Conservation (phyloP, 2,329 filamentous ascomycete genomes). For the Pezicula neosporulosa region DNA sequence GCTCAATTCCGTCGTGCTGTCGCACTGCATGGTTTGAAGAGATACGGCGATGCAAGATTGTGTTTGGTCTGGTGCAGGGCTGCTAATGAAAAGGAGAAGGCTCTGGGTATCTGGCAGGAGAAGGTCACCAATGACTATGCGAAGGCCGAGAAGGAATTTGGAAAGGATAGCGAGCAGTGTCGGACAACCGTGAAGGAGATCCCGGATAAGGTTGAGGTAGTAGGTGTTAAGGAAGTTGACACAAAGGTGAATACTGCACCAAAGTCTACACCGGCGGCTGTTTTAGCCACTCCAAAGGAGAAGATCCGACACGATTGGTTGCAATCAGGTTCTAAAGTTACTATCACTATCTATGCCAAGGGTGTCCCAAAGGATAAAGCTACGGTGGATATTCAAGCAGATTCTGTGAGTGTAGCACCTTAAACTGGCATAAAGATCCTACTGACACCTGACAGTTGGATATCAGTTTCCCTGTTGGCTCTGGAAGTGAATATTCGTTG, state of each 20-base stretch:
- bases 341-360: constrained; percentile 63
- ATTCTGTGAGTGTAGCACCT: constrained; percentile 12
- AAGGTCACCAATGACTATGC: constrained; percentile 51
- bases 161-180: constrained; percentile 43
- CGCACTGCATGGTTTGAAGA: constrained; percentile 64
- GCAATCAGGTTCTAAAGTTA: constrained; percentile 57
- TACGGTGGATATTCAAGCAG: constrained; percentile 37
- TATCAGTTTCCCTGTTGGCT: constrained; percentile 55
- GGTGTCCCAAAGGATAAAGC: constrained; percentile 55
- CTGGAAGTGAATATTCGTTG: constrained; percentile 51
- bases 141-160: constrained; percentile 34
- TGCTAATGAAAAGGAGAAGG: constrained; percentile 48
- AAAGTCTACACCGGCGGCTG: constrained; percentile 3
- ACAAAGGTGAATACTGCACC: constrained; percentile 7
- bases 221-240: constrained; percentile 19
- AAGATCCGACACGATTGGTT: constrained; percentile 71
- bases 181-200: constrained; percentile 46
- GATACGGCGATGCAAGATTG: constrained; percentile 71
- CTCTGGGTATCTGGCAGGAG: constrained; percentile 52
- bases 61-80: constrained; percentile 59
- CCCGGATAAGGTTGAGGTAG: constrained; percentile 40
- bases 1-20: constrained; percentile 79
- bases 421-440: constrained; percentile 2
- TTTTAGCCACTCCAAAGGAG: constrained; percentile 39
- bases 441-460: constrained; percentile 37